These are phyloP conservation scores for Poa annua DNA, from an alignment of 176 grass and related monocot species.

Conservation along the genomic window DNA sequence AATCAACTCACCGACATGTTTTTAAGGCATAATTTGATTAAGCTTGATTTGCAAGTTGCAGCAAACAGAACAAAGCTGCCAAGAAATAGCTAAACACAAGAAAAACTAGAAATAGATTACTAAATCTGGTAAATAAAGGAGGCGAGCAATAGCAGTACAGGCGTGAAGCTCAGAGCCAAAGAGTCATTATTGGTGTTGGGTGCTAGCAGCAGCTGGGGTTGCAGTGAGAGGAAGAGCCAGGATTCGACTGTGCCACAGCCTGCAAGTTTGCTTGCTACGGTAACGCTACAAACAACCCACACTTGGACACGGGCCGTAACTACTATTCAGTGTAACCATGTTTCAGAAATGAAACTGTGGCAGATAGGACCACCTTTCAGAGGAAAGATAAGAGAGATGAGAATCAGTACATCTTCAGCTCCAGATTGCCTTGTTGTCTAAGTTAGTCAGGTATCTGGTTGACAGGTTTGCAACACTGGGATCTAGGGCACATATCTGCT, in stretches of 20 bases:
- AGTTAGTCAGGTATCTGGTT: not conserved
- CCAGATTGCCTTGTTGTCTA: not conserved
- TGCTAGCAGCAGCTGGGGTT: not conserved
- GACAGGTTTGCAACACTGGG: not conserved
- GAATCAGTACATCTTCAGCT: not conserved
- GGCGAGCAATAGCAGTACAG: not conserved
- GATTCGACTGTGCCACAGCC: not conserved
- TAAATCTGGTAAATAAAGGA: not conserved
- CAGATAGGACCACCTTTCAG: not conserved
- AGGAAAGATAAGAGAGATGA: not conserved
- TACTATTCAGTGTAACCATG: not conserved
- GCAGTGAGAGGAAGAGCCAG: not conserved
- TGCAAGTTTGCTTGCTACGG: not conserved
- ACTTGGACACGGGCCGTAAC: not conserved
- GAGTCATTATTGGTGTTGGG: not conserved
- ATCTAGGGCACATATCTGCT: not conserved
- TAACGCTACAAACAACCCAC: not conserved
- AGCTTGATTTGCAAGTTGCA: not conserved
- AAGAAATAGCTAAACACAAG: not conserved
- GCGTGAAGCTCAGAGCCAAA: not conserved
- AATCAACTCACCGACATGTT: not conserved
- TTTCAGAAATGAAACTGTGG: not conserved
- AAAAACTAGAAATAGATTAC: not conserved
- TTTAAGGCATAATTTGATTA: not conserved
- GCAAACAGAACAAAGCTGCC: not conserved